These are phyloP conservation scores for Suillus sp. DNA, from an alignment of 768 basidiomycete species.

Conservation along the genomic window DNA sequence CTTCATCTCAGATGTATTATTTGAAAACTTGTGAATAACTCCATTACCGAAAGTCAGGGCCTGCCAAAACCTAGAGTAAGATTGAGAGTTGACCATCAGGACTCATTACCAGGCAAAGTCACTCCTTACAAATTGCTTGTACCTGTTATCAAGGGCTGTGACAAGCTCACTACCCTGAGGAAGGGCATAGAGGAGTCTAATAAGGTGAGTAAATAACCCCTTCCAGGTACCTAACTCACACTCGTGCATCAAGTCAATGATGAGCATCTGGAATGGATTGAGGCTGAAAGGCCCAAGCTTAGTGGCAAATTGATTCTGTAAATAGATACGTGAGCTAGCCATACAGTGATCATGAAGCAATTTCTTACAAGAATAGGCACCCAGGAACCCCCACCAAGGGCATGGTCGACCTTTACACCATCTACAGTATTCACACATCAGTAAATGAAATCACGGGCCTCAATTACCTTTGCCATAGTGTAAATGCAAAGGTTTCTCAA, in stretches of 20 bases:
- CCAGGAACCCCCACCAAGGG: too few relatives aligned
- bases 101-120: not conserved
- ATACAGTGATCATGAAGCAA: not conserved
- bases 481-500: too few relatives aligned
- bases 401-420: too few relatives aligned
- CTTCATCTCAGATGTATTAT: slow-evolving; percentile 37
- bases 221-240: slow-evolving; percentile 43
- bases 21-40: slow-evolving; percentile 31
- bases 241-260: slow-evolving; percentile 42
- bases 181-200: slow-evolving; percentile 29
- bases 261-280: slow-evolving; percentile 30
- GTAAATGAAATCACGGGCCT: too few relatives aligned
- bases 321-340: not conserved
- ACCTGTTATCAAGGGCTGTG: not conserved
- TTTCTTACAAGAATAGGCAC: too few relatives aligned
- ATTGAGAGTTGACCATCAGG: not conserved
- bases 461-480: too few relatives aligned
- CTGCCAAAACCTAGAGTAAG: slow-evolving; percentile 27
- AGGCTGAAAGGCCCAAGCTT: slow-evolving; percentile 22
- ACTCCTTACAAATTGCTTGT: not conserved
- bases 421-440: too few relatives aligned
- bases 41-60: slow-evolving; percentile 33
- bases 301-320: slow-evolving; percentile 39
- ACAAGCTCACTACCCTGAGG: not conserved
- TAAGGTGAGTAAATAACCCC: slow-evolving; percentile 35